phyloP scores from a whole-genome alignment of 495 filamentous ascomycete genomes.

The Trichoderma orchidacearum region DNA sequence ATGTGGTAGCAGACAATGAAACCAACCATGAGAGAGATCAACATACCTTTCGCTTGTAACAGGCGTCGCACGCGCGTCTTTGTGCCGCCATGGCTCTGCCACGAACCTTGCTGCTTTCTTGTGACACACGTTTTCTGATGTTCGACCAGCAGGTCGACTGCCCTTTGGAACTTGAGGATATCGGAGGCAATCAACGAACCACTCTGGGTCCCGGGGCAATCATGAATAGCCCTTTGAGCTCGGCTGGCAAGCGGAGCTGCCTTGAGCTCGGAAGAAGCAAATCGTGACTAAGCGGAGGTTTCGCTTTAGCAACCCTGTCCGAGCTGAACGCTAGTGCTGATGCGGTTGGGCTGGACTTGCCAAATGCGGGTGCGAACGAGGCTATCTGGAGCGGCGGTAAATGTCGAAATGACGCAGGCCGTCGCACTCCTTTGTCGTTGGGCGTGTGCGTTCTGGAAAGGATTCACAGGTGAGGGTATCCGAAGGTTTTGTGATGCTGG shows the following conservation, averaged over 20 bases:
- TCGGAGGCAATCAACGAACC: not conserved
- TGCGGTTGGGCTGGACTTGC: too few relatives aligned
- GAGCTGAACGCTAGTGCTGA: not conserved
- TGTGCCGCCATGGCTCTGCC: not conserved
- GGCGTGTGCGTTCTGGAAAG: too few relatives aligned
- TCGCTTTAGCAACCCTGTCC: not conserved
- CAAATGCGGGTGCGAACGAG: too few relatives aligned
- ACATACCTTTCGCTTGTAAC: constrained; percentile 34
- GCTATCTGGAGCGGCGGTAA: too few relatives aligned
- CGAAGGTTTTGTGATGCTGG: too few relatives aligned
- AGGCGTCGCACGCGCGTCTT: constrained; percentile 33
- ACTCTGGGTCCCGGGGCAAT: not conserved
- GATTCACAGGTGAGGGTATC: too few relatives aligned
- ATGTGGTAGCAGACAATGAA: not conserved
- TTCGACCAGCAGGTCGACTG: not conserved
- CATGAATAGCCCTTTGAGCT: not conserved
- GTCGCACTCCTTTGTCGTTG: too few relatives aligned
- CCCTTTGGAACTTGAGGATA: not conserved
- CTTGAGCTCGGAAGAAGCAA: not conserved
- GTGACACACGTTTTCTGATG: not conserved
- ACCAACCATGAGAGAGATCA: not conserved
- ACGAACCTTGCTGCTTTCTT: too few relatives aligned
- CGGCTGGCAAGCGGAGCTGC: too few relatives aligned
- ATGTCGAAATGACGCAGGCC: not conserved
- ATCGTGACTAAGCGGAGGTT: not conserved